Evolutionary conservation across 2,329 filamentous ascomycete genomes (phyloP).

Genomic region (Botrytis paeoniae): DNA sequence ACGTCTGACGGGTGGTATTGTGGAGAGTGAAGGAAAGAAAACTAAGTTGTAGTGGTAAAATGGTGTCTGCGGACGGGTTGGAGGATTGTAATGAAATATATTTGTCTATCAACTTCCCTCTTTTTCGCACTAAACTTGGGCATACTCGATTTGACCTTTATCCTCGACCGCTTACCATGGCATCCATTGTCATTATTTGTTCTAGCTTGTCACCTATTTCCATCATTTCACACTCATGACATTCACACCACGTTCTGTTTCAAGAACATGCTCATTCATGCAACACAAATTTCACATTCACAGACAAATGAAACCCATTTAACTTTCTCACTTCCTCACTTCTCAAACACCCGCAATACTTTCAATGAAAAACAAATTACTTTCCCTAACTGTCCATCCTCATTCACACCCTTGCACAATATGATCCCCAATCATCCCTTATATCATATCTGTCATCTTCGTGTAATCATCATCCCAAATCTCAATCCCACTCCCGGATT

Average conservation of each 20-base stretch:
- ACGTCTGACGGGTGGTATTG: constrained; percentile 74
- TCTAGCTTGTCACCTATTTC: background rate
- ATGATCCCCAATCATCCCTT: too few species aligned
- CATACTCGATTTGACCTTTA: background rate
- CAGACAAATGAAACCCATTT: too few species aligned
- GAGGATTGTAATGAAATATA: constrained; percentile 7
- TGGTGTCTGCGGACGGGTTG: background rate
- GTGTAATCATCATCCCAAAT: background rate
- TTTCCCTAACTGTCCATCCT: background rate
- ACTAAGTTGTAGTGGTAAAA: constrained; percentile 63
- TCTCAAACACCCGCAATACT: too few species aligned
- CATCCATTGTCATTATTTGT: background rate
- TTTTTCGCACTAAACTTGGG: background rate
- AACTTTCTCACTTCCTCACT: background rate
- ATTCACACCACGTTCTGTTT: background rate
- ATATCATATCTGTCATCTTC: background rate
- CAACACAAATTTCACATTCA: background rate
- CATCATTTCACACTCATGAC: background rate
- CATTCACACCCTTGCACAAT: background rate
- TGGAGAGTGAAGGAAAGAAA: constrained; percentile 76
- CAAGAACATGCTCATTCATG: background rate
- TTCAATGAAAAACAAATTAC: background rate
- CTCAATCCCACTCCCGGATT: background rate
- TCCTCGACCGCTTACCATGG: background rate
- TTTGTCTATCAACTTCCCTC: background rate